Percentiles rank a stretch among this genome's conserved stretches.
Conservation (phyloP, 2,329 filamentous ascomycete genomes). For the Botrytis fabae region DNA sequence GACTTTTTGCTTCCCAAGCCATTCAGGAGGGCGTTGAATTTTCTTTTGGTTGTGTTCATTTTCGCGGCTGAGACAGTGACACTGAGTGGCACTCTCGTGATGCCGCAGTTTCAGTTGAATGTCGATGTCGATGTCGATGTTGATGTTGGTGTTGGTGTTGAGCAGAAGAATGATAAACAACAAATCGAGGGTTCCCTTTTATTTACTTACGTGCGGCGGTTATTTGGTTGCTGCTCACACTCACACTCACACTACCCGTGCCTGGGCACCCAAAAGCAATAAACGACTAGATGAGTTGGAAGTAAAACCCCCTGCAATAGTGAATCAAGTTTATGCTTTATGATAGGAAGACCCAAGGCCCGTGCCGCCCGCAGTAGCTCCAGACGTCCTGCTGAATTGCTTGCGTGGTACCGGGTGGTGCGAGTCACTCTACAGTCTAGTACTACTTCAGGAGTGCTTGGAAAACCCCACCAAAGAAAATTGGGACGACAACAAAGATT, state of each 20-base stretch:
- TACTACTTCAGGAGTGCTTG: too few species aligned
- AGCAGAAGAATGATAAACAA: not conserved
- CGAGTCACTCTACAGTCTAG: too few species aligned
- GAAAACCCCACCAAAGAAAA: slow-evolving; percentile 20
- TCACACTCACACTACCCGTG: too few species aligned
- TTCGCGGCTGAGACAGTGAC: not conserved
- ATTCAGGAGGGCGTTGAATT: slow-evolving; percentile 76
- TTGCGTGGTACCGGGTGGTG: not conserved
- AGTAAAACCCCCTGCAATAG: not conserved
- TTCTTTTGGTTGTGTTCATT: slow-evolving; percentile 80
- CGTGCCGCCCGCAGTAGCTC: slow-evolving; percentile 7
- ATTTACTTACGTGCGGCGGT: slow-evolving; percentile 1
- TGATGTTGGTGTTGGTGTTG: not conserved
- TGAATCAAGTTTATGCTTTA: not conserved
- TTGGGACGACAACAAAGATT: slow-evolving; percentile 18
- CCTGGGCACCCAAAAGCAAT: not conserved
- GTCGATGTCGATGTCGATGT: not conserved
- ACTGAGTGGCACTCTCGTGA: slow-evolving; percentile 10
- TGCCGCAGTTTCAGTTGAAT: not conserved
- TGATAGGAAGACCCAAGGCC: not conserved
- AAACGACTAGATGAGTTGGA: not conserved
- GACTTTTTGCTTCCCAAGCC: slow-evolving; percentile 53
- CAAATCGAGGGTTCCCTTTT: not conserved
- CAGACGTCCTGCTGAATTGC: not conserved
- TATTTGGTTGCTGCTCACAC: not conserved